Conservation (phyloP, 2,329 filamentous ascomycete species). For the Aspergillus intermedius region DNA sequence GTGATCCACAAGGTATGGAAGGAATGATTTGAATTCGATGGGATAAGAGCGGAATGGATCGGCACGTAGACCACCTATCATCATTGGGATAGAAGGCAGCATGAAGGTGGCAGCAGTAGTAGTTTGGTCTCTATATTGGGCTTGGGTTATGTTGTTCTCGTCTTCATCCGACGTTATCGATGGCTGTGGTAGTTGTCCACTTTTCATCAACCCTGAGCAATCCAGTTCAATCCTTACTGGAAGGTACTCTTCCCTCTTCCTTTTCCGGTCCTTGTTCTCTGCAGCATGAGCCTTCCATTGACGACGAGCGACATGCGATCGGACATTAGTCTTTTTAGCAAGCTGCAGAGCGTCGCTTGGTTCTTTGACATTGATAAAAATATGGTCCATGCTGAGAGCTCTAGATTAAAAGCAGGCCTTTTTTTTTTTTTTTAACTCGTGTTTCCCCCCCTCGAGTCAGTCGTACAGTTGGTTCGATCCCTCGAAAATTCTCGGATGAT, state of each 20-base stretch:
- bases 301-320: slow-evolving; percentile 20
- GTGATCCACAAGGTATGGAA: slow-evolving; percentile 27
- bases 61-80: slow-evolving; percentile 20
- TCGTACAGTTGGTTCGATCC: too few relatives aligned
- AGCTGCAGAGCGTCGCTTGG: slow-evolving; percentile 20
- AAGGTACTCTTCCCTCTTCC: neutral
- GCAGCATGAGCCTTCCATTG: slow-evolving; percentile 14
- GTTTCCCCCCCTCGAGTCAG: too few relatives aligned
- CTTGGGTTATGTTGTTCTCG: neutral
- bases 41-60: slow-evolving; percentile 33
- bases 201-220: neutral
- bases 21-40: slow-evolving; percentile 28
- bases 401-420: too few relatives aligned
- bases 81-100: slow-evolving; percentile 7
- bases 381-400: slow-evolving; percentile 8
- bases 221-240: neutral
- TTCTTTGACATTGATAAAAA: slow-evolving; percentile 21
- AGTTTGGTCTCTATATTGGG: too few relatives aligned
- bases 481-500: too few relatives aligned
- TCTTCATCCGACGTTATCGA: neutral
- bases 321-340: slow-evolving; percentile 17
- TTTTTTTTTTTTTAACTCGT: too few relatives aligned
- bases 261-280: slow-evolving; percentile 1
- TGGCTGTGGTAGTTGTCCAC: neutral
- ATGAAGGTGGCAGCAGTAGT: too few relatives aligned